Evolutionary conservation across 1,284 basidiomycete genomes (phyloP).

Genomic region (Tilletia walkeri): DNA sequence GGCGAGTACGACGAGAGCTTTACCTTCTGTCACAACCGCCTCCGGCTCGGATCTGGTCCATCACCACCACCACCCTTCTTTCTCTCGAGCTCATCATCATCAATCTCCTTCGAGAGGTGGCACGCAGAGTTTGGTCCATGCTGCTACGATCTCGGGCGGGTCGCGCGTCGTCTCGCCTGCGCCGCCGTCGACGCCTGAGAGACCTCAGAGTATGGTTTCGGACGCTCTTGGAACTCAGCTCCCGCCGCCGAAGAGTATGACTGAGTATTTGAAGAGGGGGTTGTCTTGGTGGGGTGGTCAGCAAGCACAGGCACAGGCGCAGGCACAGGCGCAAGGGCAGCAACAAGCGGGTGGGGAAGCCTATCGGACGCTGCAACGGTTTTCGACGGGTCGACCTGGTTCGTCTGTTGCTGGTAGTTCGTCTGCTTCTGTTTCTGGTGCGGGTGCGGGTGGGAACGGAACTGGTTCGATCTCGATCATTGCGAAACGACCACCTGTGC

Average conservation of each 20-base stretch:
- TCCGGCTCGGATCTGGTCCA: too few species aligned
- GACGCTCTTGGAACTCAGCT: neutral
- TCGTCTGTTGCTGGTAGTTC: neutral
- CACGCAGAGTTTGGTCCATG: too few species aligned
- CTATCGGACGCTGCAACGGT: neutral
- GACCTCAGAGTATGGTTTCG: too few species aligned
- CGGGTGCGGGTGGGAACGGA: neutral
- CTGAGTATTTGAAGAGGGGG: neutral
- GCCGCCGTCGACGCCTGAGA: too few species aligned
- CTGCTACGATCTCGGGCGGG: too few species aligned
- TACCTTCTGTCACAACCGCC: too few species aligned
- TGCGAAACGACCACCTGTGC: neutral
- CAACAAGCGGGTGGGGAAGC: neutral
- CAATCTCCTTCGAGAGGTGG: too few species aligned
- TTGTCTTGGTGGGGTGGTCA: conserved; percentile 4
- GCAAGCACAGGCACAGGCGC: neutral
- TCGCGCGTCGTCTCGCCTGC: too few species aligned
- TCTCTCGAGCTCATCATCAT: too few species aligned
- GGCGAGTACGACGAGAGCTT: too few species aligned
- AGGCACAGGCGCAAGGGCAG: neutral
- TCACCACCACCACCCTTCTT: too few species aligned
- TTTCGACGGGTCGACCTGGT: neutral
- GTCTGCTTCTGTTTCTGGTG: too few species aligned
- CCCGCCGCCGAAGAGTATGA: conserved; percentile 12
- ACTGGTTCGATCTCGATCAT: neutral